Evolutionary conservation across 805 yeast genomes (phyloP), one percentile per base, ranked within the genome.

Genomic region (Babjeviella inositovora): DNA sequence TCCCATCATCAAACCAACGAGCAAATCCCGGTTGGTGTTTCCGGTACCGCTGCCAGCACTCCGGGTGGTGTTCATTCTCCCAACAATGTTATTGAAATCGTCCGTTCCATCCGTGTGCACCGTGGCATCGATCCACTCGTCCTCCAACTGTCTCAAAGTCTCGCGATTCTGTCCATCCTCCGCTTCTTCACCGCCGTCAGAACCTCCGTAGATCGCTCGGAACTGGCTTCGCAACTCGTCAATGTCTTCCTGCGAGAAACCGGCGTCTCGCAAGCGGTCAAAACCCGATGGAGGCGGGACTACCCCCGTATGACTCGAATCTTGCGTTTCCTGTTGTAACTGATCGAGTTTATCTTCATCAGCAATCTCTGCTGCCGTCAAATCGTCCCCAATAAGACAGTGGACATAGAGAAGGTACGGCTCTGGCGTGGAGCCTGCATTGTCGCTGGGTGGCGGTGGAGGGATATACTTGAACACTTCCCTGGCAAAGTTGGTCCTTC

Each of bases 51-150:
- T 30, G 4, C 51, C 34, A 2, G 50, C 41, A 20, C 45, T 41
- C 12, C 55, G 48, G 10, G 45, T 22, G 7, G 25, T 26, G 15
- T 11, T 14, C 5, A 12, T n/a, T 4, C 15, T 11, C 4, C 24
- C 14, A 3, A 19, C n/a, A 11, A 39, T 47, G 9, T 62, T 50
- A 17, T 57, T 54, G 18, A 58, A 54, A 23, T 53, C 62, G 23
- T 55, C 63, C 25, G 57, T 59, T 25, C 56, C 62, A 24, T 60
- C 60, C 28, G 38, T 64, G 26, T 61, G 61, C 4, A 66, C 77
- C 1, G 82, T 75, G 22, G 74, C 69, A 33, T 82, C 90, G 30
- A 82, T 76, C 93, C 94, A 84, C 27, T 80, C 57, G 33, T 82
- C 94, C 40, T 82, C 94, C 28, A 81, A 43, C 32, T 72, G 73